Base-by-base conservation (phyloP, 257 asterid genomes). In the Nicotiana knightiana region DNA sequence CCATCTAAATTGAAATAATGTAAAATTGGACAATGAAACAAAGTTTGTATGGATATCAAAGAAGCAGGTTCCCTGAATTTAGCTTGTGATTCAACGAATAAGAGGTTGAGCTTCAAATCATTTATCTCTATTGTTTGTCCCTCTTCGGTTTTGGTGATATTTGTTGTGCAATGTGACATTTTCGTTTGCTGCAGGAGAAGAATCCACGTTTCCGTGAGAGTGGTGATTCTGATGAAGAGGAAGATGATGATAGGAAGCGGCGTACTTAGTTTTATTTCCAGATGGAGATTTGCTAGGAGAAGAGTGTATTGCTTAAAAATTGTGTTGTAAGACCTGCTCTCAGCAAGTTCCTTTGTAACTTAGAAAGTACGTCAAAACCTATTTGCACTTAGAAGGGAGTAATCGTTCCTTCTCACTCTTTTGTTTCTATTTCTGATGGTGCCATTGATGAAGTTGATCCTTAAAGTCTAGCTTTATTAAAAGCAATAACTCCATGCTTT, bases 201-300 rank as follows among this genome's bases (percentile, higher is more conserved):
- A 93, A 93, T 83, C 98, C 99, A 35, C 88, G 99, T 62, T 95
- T 95, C 67, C 90, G 98, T 9, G 99, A 95, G 84, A 91, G 97
- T 64, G 98, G 97, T 48, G 96, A 93, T 81, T 93, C 97, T 12
- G 98, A 95, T 30, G 97, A 93, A 0, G 97, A 95, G 0, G 98
- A 92, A 1, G 97, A 95, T 3, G 97, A 91, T 39, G 94, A 90
- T 77, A 80, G 84, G 55, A 89, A 90, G 84, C 83, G 81, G 32
- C 87, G 62, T 7, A 65, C 91, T 6, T 92, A 85, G 54, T 79
- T 51, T 17, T 57, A 57, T 57, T 17, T 57, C 24, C 5, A 17
- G 62, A 53, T 57, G 62, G 17, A 17, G 62, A 16, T 57, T 57
- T 57, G 10, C 10, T 18, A n/a, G 24, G 63, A 57, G 24, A 57